Base-by-base conservation (phyloP, 2,329 filamentous ascomycete genomes). In the Fusarium sublunatum region DNA sequence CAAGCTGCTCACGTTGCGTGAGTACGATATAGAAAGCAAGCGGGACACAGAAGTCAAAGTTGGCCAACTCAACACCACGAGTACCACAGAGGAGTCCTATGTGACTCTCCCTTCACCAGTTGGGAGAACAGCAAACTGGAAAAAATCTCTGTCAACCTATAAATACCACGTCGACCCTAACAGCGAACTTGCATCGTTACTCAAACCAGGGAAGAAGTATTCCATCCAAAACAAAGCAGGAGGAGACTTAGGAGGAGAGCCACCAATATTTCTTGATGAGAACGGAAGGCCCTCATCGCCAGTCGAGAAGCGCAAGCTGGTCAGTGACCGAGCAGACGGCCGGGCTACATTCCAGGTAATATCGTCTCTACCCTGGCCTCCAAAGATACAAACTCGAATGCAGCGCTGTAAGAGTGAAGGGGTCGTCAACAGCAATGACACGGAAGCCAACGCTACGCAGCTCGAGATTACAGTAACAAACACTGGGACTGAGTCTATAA, bases 101-200 rank as follows among this genome's bases (percentile, higher is more conserved):
- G n/a, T 57, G 41, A 51, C 35, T 31, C 53, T 57, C 28, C 41
- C 53, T 29, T 57, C 53, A 10, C 46, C 46, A 44, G 46, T 57
- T 24, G 41, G 41, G 32, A 50, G 53, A 51, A 51, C 41, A 2
- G 28, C 22, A 19, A 35, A 39, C 25, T 57, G 53, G 53, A 57
- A 43, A 31, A 39, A 38, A 26, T 8, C 25, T 12, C 7, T 57
- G 40, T 36, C 32, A 28, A 44, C 36, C 13, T 57, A 57, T 36
- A 31, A 46, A 4, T 57, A 41, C 24, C 34, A 35, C 24, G 29
- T 51, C 7, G 43, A 47, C 24, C 51, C 43, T 3, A 46, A 13
- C 12, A 48, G 51, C 25, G 43, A 47, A 26, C 51, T 54, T 26
- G 51, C 43, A 9, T 34, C 51, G 13, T 41, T 54, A 7, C 15